Base-by-base conservation (phyloP, 2,329 filamentous ascomycete species). In the Cadophora luteo-olivacea region DNA sequence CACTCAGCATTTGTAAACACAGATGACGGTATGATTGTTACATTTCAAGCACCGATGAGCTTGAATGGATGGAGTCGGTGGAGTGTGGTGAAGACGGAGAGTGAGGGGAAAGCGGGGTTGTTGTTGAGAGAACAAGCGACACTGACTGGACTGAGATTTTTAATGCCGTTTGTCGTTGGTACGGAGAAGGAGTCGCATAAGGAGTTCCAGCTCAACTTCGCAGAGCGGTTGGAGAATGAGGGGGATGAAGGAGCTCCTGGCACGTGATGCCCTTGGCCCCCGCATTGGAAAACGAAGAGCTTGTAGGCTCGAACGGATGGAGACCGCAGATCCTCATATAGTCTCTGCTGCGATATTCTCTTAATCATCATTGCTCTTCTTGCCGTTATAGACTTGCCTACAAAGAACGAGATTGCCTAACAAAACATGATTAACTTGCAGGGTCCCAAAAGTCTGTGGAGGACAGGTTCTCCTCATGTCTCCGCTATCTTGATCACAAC, bases 401-500 rank as follows among this genome's bases (percentile, higher is more conserved):
- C 6, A 45, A 16, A 16, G 2, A 2, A 16, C 1, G 41, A 45
- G 4, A 16, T 2, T 16, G 12, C 41, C 9, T 45, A 2, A 45
- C 4, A 3, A 16, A 11, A 38, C 14, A 38, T 8, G 36, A 38
- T 38, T 9, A 14, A 38, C 7, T 9, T 14, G 36, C 4, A 11
- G 3, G 4, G 9, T 38, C 36, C 8, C 9, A 14, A 2, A 38
- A 38, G 11, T 14, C 36, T 4, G 14, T 38, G 2, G 3, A 38
- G 7, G 22, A 52, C 49, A 52, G 14, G 11, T 19, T 25, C 6
- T 33, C 4, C 12, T 8, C 16, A 36, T 33, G 7, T 19, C 12
- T 57, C 36, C 8, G n/a, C 54, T 16, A 57, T 36, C 19, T 38
- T 57, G 16, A 57, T 57, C 29, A 77, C 72, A 68, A 84, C 71